Evolutionary conservation across 306 rosid species (phyloP), one percentile per base, ranked within the genome.

Genomic region (Quillaja saponaria): DNA sequence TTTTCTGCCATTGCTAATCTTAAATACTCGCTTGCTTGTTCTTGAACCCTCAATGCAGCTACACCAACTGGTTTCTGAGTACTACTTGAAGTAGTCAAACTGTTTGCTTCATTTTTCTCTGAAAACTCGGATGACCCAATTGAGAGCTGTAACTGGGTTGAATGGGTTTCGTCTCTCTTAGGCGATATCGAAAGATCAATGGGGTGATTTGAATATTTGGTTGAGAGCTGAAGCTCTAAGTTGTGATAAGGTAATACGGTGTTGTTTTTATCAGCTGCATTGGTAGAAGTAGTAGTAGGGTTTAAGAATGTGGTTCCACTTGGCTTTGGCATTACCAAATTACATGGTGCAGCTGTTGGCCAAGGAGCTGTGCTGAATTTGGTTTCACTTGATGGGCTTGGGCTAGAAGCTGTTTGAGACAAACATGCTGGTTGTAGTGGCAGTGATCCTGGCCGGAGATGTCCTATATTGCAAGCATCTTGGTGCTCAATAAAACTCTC

Each of bases 401-500:
- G 99, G 52, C 99, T 94, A 3, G 99, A 89, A 16, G 97, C 96
- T n/a, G 99, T 94, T 67, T 95, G 75, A 18, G 99, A 92, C 34
- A 92, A 66, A 56, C 99, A 92, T 21, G 90, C 73, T 8, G 64
- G 80, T 25, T 75, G 95, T 6, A 69, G 63, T n/a, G 82, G 65
- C n/a, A 88, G 95, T 47, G 78, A 11, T 75, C 85, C 91, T 1
- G 85, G 49, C 40, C 82, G 66, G 11, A 84, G 78, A 38, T 81
- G 82, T 4, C 96, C 97, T 87, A 85, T 78, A 65, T 80, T 89
- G 68, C 99, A 94, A 44, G 99, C 91, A 77, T 94, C 99, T 83
- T 94, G 99, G 65, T 94, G 99, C 58, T 94, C 99, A 35, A 94
- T 94, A 76, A 94, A 94, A 67, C 99, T 94, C 84, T 94, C 99